phyloP scores from a whole-genome alignment of 306 rosid genomes.

The Quercus ilex region DNA sequence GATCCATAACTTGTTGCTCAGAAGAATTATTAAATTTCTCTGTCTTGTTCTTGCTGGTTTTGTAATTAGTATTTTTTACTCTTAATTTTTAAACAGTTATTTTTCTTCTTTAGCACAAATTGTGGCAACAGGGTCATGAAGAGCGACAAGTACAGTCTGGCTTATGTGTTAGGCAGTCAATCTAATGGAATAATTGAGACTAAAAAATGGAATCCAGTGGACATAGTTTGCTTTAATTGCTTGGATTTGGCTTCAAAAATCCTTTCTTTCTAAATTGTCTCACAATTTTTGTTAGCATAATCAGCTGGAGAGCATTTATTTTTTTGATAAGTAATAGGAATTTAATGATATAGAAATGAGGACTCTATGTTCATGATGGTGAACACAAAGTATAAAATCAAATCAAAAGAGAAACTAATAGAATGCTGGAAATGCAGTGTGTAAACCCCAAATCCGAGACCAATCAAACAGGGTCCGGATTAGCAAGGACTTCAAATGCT shows the following conservation, averaged over 20 bases:
- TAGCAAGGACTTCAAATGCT: too few relatives aligned
- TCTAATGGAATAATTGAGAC: not conserved
- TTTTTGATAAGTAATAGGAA: too few relatives aligned
- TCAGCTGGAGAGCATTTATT: not conserved
- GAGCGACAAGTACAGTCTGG: not conserved
- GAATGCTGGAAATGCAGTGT: too few relatives aligned
- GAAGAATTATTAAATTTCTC: not conserved
- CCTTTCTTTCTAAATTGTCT: not conserved
- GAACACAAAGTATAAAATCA: too few relatives aligned
- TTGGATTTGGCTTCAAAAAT: not conserved
- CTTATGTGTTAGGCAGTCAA: not conserved
- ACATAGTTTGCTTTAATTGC: not conserved
- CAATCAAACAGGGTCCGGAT: too few relatives aligned
- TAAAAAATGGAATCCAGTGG: not conserved
- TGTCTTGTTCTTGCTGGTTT: not conserved
- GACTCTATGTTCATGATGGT: too few relatives aligned
- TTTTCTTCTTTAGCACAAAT: not conserved
- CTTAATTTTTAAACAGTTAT: not conserved
- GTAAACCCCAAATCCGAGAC: too few relatives aligned
- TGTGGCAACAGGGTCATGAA: not conserved
- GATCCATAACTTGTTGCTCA: too few relatives aligned
- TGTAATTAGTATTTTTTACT: not conserved
- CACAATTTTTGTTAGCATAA: not conserved
- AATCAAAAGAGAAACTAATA: too few relatives aligned
- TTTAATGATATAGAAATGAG: too few relatives aligned